Conservation (phyloP, 116 monocot species). For the Trichopus zeylanicus region DNA sequence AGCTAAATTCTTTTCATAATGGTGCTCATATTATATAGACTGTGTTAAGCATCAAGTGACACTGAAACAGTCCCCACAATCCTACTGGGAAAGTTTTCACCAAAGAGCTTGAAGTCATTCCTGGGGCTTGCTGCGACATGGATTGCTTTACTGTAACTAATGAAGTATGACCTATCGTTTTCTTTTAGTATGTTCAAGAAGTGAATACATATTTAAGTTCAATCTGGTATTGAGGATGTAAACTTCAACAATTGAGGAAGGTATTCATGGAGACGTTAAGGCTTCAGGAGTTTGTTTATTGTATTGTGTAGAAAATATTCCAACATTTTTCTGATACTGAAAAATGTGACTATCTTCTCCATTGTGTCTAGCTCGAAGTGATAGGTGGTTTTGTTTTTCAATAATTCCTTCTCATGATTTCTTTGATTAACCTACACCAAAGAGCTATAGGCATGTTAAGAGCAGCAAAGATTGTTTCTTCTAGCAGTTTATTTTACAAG, state of each 20-base stretch:
- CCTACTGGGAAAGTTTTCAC: constrained; percentile 94
- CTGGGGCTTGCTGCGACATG: constrained; percentile 55
- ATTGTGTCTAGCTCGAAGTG: too few species aligned
- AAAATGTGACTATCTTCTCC: too few species aligned
- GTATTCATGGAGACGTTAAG: not conserved
- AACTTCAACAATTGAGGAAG: not conserved
- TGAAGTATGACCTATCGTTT: constrained; percentile 48
- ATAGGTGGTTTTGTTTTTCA: too few species aligned
- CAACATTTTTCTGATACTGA: too few species aligned
- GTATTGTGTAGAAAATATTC: too few species aligned
- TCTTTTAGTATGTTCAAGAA: constrained; percentile 1
- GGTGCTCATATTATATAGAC: not conserved
- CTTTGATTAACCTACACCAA: too few species aligned
- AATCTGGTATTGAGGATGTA: not conserved
- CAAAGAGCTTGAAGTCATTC: constrained; percentile 69
- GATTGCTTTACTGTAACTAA: constrained; percentile 81
- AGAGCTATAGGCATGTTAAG: too few species aligned
- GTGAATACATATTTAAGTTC: not conserved
- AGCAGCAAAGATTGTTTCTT: too few species aligned
- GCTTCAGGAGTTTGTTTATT: not conserved
- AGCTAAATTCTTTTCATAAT: constrained; percentile 1
- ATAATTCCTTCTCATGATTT: too few species aligned
- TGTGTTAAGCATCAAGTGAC: constrained; percentile 1
- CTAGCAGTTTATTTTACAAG: too few species aligned
- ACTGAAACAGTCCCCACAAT: constrained; percentile 72